These are phyloP conservation scores for Porodaedalea pini DNA, from an alignment of 1,284 basidiomycete genomes.

Conservation along the genomic window DNA sequence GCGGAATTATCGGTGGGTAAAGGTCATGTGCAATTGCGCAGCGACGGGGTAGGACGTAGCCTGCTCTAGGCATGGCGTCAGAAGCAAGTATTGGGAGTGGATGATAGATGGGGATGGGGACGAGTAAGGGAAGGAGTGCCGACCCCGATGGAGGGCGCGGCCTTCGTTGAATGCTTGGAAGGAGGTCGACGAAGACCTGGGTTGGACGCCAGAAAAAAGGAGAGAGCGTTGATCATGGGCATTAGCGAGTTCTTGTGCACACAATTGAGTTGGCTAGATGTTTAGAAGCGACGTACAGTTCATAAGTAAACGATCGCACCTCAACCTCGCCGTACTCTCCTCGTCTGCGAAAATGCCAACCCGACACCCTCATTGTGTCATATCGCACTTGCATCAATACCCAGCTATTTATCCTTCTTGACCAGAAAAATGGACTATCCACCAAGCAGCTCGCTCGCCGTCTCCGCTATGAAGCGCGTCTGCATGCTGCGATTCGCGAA, in stretches of 20 bases:
- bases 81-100: too few species aligned
- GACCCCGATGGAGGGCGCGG: conserved; percentile 46
- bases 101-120: neutral
- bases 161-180: conserved; percentile 88
- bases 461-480: conserved; percentile 88
- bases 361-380: conserved; percentile 85
- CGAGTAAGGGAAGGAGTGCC: too few species aligned
- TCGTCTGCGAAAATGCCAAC: conserved; percentile 94
- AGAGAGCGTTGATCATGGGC: conserved; percentile 94
- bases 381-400: conserved; percentile 89
- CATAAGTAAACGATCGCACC: conserved; percentile 42
- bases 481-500: conserved; percentile 94
- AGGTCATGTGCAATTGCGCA: conserved; percentile 21
- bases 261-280: neutral
- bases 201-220: conserved; percentile 96
- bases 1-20: conserved; percentile 46
- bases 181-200: conserved; percentile 89
- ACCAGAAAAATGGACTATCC: conserved; percentile 93
- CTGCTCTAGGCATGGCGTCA: neutral
- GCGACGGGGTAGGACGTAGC: too few species aligned
- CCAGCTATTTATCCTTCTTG: conserved; percentile 88
- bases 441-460: conserved; percentile 70
- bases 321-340: conserved; percentile 91
- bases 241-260: conserved; percentile 78
- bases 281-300: neutral